Evolutionary conservation across 306 rosid genomes (phyloP).

Genomic region (Prunus dulcis): DNA sequence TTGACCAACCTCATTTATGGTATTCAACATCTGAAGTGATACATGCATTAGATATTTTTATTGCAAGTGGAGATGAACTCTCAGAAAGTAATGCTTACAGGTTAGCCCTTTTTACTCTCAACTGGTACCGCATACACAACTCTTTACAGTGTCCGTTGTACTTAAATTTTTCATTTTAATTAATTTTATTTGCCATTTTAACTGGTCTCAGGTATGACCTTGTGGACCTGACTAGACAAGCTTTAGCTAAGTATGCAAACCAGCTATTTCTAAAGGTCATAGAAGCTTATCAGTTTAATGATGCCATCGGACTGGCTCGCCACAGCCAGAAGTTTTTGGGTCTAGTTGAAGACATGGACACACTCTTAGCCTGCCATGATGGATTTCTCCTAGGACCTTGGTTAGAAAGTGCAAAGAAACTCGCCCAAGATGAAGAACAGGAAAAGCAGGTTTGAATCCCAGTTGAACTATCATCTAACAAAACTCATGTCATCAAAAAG

Average conservation of each 20-base stretch:
- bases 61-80: slow-evolving; percentile 60
- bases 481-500: neutral
- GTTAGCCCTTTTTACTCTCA: slow-evolving; percentile 28
- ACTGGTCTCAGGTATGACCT: slow-evolving; percentile 65
- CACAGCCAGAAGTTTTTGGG: slow-evolving; percentile 57
- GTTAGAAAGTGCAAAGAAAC: slow-evolving; percentile 79
- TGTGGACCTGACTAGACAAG: slow-evolving; percentile 86
- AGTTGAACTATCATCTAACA: neutral
- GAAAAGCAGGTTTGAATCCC: slow-evolving; percentile 57
- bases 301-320: slow-evolving; percentile 32
- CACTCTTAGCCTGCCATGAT: slow-evolving; percentile 72
- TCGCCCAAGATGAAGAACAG: slow-evolving; percentile 70
- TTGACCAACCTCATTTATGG: slow-evolving; percentile 83
- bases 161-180: neutral
- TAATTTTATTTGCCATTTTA: neutral
- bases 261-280: slow-evolving; percentile 57
- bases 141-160: neutral
- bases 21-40: slow-evolving; percentile 81
- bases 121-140: neutral
- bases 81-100: slow-evolving; percentile 53
- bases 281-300: slow-evolving; percentile 53
- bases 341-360: slow-evolving; percentile 70
- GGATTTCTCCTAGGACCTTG: slow-evolving; percentile 93
- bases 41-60: slow-evolving; percentile 64
- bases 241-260: slow-evolving; percentile 73